Evolutionary conservation across 805 yeast species (phyloP), one percentile per base, ranked within the genome.

Genomic region (Scheffersomyces lignosus): DNA sequence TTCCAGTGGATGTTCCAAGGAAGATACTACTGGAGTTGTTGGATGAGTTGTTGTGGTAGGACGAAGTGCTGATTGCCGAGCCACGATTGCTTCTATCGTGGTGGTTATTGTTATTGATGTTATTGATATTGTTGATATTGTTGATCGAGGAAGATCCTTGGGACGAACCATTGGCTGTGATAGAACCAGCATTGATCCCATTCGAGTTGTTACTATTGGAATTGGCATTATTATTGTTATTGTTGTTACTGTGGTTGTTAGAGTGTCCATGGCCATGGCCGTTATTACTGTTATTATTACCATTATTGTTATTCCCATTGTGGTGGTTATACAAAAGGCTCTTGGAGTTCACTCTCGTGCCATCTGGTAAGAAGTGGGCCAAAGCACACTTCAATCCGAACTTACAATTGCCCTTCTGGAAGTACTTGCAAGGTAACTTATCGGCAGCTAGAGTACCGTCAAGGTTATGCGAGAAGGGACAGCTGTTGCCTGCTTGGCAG

Each of bases 381-480:
- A 91, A 75, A 1, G 96, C 98, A 68, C 99, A 91, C 54, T 89
- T 90, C 34, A 78, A 69, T 3, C 99, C 99, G 61, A 91, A 91
- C 64, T 89, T 89, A 64, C 99, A 91, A 56, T 89, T 88, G n/a
- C 98, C 98, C 64, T 87, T 87, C 53, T 85, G 93, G 60, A 87
- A 91, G 62, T 90, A 91, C 70, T 89, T 90, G 72, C 99, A 91
- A 5, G 90, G 87, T 29, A 74, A 67, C 31, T 71, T 62, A 33
- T 75, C 81, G n/a, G 72, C 71, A 20, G 66, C 67, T 24, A 67
- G 63, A n/a, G 71, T 57, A 4, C 75, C 70, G 37, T 82, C 85
- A 34, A 78, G 55, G 31, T 83, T 73, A 58, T 91, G 99, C 23
- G 93, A 81, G 57, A 91, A 91, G 1, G 96, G 96, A 60, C 99